These are phyloP conservation scores for Deinandra increscens DNA, from an alignment of 129 eudicot genomes.

Conservation along the genomic window DNA sequence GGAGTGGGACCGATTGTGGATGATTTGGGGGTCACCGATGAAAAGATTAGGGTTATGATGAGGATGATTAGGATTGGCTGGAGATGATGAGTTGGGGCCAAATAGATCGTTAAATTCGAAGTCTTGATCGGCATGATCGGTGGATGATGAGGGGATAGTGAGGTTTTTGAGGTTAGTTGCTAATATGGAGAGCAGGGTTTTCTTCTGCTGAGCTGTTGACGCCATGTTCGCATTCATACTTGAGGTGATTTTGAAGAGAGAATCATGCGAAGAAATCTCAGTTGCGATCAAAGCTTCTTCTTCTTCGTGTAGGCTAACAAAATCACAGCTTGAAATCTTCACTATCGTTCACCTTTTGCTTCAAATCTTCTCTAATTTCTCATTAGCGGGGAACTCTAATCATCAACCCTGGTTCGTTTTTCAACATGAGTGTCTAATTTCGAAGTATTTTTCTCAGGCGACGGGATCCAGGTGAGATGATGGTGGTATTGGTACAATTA, in stretches of 20 bases:
- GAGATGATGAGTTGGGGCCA: constrained; percentile 43
- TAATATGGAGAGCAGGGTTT: constrained; percentile 48
- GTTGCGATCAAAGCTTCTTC: too few species aligned
- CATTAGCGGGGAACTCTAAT: too few species aligned
- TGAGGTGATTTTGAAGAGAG: neutral
- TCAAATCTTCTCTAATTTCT: too few species aligned
- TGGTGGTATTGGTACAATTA: too few species aligned
- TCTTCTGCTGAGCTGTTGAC: constrained; percentile 51
- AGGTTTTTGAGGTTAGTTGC: constrained; percentile 60
- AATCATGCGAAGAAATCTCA: constrained; percentile 40
- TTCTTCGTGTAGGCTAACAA: too few species aligned
- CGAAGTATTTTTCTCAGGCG: too few species aligned
- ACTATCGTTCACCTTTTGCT: too few species aligned
- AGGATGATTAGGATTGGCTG: constrained; percentile 31
- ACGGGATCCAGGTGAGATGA: too few species aligned
- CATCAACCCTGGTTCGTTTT: too few species aligned
- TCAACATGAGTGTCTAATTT: too few species aligned
- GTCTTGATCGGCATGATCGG: constrained; percentile 46
- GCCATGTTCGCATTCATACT: constrained; percentile 32
- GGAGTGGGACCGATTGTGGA: constrained; percentile 86
- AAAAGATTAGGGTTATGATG: constrained; percentile 36
- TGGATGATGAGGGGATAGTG: constrained; percentile 55
- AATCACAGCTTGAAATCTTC: too few species aligned
- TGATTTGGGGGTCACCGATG: constrained; percentile 58
- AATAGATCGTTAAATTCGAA: constrained; percentile 81